Percentiles rank a stretch among this genome's conserved stretches.
phyloP scores from a whole-genome alignment of 1,284 basidiomycete genomes.

The Fomitiporia mediterranea region DNA sequence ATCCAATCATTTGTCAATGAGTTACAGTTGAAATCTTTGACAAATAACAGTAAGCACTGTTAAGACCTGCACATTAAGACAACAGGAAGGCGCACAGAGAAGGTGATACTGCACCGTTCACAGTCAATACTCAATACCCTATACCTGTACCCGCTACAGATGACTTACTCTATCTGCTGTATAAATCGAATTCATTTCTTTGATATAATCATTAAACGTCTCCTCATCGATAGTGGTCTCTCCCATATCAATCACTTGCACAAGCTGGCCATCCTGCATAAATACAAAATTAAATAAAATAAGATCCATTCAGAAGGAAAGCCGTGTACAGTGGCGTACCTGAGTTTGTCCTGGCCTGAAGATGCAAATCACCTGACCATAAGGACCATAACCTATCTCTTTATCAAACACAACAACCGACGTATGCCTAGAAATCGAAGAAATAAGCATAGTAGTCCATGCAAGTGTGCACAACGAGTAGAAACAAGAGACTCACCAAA shows the following conservation, averaged over 20 bases:
- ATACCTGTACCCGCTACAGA: conserved; percentile 1
- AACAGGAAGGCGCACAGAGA: conserved; percentile 48
- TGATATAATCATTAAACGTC: conserved; percentile 79
- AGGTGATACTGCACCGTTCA: conserved; percentile 76
- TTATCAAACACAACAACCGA: conserved; percentile 82
- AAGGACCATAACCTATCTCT: conserved; percentile 90
- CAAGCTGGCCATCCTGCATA: conserved; percentile 69
- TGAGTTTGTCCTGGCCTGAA: conserved; percentile 72
- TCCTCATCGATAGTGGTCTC: conserved; percentile 78
- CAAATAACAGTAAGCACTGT: not conserved
- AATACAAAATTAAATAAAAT: conserved; percentile 14
- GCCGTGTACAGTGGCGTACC: conserved; percentile 38
- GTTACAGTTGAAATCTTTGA: conserved; percentile 81
- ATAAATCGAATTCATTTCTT: conserved; percentile 71
- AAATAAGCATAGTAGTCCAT: too few relatives aligned
- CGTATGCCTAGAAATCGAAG: conserved; percentile 73
- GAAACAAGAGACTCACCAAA: conserved; percentile 68
- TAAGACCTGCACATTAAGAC: not conserved
- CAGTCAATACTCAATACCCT: conserved; percentile 8
- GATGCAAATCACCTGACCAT: conserved; percentile 77
- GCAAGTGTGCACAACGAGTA: too few relatives aligned
- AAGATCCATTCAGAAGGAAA: not conserved
- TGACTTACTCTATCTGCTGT: conserved; percentile 74
- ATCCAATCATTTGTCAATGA: conserved; percentile 86
- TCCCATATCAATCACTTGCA: conserved; percentile 76